Evolutionary conservation across 805 yeast species (phyloP).

Genomic region (Candida berthetii): DNA sequence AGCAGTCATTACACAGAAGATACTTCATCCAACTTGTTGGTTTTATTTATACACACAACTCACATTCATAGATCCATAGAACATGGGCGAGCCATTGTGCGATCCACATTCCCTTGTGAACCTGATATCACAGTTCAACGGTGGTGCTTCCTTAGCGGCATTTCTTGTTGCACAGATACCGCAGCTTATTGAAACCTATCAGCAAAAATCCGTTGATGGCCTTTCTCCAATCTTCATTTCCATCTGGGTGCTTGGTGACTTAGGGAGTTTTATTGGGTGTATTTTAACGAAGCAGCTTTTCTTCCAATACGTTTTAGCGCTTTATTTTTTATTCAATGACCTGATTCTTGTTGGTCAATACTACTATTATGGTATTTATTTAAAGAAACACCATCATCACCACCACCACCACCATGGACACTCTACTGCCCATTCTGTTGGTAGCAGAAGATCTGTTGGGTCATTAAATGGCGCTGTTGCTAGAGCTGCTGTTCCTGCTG

Average conservation of each 20-base stretch:
- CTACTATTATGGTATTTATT: slow-evolving; percentile 50
- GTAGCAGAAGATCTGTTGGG: slow-evolving; percentile 1
- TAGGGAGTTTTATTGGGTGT: slow-evolving; percentile 55
- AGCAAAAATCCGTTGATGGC: slow-evolving; percentile 51
- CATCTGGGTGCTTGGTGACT: slow-evolving; percentile 32
- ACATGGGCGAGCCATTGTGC: background rate
- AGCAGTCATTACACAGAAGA: too few relatives aligned
- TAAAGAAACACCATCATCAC: slow-evolving; percentile 23
- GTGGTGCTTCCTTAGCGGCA: slow-evolving; percentile 37
- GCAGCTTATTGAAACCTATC: slow-evolving; percentile 44
- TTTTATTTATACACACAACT: too few relatives aligned
- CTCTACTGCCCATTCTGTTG: slow-evolving; percentile 1
- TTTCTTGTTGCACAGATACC: slow-evolving; percentile 42
- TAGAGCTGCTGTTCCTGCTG: slow-evolving; percentile 15
- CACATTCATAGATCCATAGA: too few relatives aligned
- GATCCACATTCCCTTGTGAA: background rate
- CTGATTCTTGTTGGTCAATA: slow-evolving; percentile 61
- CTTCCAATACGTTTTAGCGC: slow-evolving; percentile 71
- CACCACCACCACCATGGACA: slow-evolving; percentile 20
- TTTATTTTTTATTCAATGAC: slow-evolving; percentile 73
- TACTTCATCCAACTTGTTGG: too few relatives aligned
- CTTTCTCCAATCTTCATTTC: slow-evolving; percentile 43
- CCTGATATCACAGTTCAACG: slow-evolving; percentile 22
- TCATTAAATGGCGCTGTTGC: slow-evolving; percentile 2
- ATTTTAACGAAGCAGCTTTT: slow-evolving; percentile 68